Evolutionary conservation across 176 grass and related monocot species (phyloP).

Genomic region (Chrysopogon serrulatus): DNA sequence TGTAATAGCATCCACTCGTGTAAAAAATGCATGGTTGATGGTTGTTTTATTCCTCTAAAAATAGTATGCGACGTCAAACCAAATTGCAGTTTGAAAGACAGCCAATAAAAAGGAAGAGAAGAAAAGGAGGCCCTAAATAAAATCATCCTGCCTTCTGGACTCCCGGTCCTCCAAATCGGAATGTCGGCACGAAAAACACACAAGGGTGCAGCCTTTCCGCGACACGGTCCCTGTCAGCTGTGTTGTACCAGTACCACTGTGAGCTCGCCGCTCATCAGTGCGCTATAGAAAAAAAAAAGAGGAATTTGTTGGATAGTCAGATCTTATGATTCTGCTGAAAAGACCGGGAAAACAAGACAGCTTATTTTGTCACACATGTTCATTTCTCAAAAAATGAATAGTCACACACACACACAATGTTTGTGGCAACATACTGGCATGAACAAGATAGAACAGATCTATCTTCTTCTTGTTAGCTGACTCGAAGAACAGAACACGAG

Average conservation of each 20-base stretch:
- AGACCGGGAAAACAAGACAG: background rate
- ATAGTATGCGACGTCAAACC: background rate
- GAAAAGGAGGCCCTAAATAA: background rate
- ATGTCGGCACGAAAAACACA: constrained; percentile 19
- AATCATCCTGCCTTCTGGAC: background rate
- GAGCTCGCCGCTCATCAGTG: background rate
- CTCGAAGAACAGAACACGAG: background rate
- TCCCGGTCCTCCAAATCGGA: constrained; percentile 30
- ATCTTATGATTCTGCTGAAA: constrained; percentile 1
- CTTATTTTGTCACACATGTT: background rate
- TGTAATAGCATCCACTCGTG: constrained; percentile 6
- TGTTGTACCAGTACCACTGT: background rate
- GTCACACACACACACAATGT: background rate
- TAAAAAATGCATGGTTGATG: background rate
- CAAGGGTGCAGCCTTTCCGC: background rate
- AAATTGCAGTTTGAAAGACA: background rate
- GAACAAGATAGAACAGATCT: background rate
- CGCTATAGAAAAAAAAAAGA: background rate
- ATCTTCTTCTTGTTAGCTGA: background rate
- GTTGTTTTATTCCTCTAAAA: background rate
- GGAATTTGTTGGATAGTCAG: background rate
- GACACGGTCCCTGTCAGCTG: background rate
- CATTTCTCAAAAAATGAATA: background rate
- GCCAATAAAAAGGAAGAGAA: background rate
- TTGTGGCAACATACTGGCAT: no score